phyloP scores from a whole-genome alignment of 345 rosid genomes.

The Schrenkiella parvula region DNA sequence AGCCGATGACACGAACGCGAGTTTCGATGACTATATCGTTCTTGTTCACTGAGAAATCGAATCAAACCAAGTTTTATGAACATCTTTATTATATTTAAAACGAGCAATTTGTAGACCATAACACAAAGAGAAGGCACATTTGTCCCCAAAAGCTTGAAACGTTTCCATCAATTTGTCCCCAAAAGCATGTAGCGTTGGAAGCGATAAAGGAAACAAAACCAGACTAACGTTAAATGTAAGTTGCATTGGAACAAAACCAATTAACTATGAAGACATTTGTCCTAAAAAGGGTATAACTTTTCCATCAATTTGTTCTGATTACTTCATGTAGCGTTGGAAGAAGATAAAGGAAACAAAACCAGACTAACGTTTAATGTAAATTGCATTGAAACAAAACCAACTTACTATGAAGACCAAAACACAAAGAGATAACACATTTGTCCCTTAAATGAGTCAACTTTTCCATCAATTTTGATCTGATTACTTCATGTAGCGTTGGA shows the following conservation, averaged over 20 bases:
- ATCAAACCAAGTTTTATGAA: neutral
- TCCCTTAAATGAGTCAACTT: neutral
- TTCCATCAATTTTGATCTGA: neutral
- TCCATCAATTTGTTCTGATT: neutral
- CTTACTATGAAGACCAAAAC: neutral
- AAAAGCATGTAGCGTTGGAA: neutral
- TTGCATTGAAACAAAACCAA: neutral
- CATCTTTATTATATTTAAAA: neutral
- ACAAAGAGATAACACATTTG: neutral
- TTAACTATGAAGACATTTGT: neutral
- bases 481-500: neutral
- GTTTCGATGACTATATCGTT: slow-evolving; percentile 76
- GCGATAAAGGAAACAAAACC: neutral
- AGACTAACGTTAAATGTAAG: neutral
- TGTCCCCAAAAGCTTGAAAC: neutral
- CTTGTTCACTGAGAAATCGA: slow-evolving; percentile 48
- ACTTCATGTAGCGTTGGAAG: neutral
- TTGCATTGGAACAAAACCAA: neutral
- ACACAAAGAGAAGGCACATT: neutral
- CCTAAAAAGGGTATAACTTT: neutral
- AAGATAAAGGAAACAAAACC: neutral
- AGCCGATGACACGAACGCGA: slow-evolving; percentile 73
- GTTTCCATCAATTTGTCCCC: neutral
- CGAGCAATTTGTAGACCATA: neutral
- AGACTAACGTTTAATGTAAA: neutral